A percentile compares a stretch with the other conserved stretches of the same genome.
Conservation (phyloP, 352 stramenopile genomes). For the Pythium apleroticum region DNA sequence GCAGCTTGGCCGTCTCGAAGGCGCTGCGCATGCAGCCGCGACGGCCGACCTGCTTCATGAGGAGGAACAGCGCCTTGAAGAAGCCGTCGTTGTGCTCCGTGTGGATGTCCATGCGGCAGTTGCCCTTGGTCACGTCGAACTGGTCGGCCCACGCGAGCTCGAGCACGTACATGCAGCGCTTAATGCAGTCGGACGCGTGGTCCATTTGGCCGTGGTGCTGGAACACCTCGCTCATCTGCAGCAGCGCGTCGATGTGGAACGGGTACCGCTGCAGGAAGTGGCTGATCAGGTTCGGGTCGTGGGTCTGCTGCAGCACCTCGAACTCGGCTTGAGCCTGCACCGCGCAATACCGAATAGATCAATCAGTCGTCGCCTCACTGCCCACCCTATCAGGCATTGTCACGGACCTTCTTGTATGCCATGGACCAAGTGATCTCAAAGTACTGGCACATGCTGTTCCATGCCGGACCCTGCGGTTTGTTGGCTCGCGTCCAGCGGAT, state of each 20-base stretch:
- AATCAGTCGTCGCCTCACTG: no score
- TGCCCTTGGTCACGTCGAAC: slow-evolving; percentile 79
- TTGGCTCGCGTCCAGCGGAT: slow-evolving; percentile 85
- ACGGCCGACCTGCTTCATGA: slow-evolving; percentile 84
- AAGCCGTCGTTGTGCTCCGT: slow-evolving; percentile 78
- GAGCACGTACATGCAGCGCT: slow-evolving; percentile 82
- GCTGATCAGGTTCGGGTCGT: slow-evolving; percentile 80
- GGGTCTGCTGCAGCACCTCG: slow-evolving; percentile 72
- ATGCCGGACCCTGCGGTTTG: slow-evolving; percentile 61
- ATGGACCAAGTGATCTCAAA: slow-evolving; percentile 87
- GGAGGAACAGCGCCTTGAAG: slow-evolving; percentile 72
- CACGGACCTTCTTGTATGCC: slow-evolving; percentile 79
- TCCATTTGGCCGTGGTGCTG: slow-evolving; percentile 89
- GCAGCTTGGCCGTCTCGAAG: slow-evolving; percentile 77
- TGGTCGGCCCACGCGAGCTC: slow-evolving; percentile 83
- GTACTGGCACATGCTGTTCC: slow-evolving; percentile 75
- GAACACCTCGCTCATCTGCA: slow-evolving; percentile 88
- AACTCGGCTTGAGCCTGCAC: slow-evolving; percentile 79
- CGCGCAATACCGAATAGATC: not conserved
- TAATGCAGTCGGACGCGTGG: slow-evolving; percentile 80
- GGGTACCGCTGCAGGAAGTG: slow-evolving; percentile 83
- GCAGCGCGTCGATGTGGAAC: slow-evolving; percentile 81
- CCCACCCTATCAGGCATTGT: not conserved
- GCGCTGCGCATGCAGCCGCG: slow-evolving; percentile 83
- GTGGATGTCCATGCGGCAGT: slow-evolving; percentile 80